Evolutionary conservation across 805 yeast genomes (phyloP).

Genomic region (Saccharomycopsis javanensis): DNA sequence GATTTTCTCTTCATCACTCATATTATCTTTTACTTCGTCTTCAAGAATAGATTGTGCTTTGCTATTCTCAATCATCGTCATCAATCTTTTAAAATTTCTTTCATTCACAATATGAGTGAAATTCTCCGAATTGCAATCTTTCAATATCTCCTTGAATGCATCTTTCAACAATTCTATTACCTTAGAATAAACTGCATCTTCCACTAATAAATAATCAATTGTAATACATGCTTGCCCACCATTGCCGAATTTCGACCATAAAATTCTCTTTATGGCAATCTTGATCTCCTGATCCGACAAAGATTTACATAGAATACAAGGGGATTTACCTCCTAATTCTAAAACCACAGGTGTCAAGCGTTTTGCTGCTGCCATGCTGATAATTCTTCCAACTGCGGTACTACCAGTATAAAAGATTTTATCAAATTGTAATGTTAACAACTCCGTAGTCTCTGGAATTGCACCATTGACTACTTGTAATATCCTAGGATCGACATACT

Average conservation of each 20-base stretch:
- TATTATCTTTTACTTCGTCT: too few relatives aligned
- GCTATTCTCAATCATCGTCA: constrained; percentile 34
- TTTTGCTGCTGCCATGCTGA: constrained; percentile 77
- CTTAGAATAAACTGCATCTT: constrained; percentile 43
- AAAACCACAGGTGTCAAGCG: constrained; percentile 68
- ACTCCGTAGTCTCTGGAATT: constrained; percentile 36
- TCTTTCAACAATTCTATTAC: constrained; percentile 37
- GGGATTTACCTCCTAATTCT: constrained; percentile 92
- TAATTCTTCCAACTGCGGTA: constrained; percentile 60
- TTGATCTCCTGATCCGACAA: constrained; percentile 23
- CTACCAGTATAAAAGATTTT: constrained; percentile 85
- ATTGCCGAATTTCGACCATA: constrained; percentile 71
- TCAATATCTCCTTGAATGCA: constrained; percentile 35
- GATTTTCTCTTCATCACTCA: constrained; percentile 23
- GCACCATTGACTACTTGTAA: constrained; percentile 51
- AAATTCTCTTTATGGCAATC: constrained; percentile 47
- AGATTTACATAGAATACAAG: constrained; percentile 48
- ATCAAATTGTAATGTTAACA: constrained; percentile 62
- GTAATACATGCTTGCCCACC: constrained; percentile 91
- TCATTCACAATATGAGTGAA: constrained; percentile 55
- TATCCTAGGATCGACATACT: constrained; percentile 46
- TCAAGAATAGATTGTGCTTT: constrained; percentile 46
- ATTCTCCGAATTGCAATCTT: constrained; percentile 25
- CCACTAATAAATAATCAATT: constrained; percentile 74
- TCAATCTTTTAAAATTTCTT: constrained; percentile 41